Percentiles rank a stretch among this genome's conserved stretches.
These are phyloP conservation scores for Phlyctochytrium bullatum DNA, from an alignment of 192 early-diverging fungal genomes.

Conservation along the genomic window DNA sequence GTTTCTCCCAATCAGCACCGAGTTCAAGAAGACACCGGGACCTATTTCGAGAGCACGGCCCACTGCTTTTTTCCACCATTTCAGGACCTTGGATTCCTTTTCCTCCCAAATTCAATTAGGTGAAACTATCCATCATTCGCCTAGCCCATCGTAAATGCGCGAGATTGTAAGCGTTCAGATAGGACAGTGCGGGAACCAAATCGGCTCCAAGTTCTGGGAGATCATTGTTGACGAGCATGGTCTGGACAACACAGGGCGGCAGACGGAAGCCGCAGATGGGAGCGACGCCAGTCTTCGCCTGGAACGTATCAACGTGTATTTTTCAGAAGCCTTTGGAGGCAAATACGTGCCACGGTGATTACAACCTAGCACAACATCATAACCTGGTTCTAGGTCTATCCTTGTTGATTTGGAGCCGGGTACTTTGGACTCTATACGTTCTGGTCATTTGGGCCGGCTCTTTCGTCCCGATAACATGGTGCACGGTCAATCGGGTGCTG, in stretches of 20 bases:
- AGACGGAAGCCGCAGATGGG: constrained; percentile 80
- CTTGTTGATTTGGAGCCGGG: constrained; percentile 97
- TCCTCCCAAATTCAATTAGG: too few species aligned
- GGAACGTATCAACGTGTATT: constrained; percentile 98
- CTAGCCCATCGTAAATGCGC: too few species aligned
- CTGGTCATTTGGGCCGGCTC: constrained; percentile 76
- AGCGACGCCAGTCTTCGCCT: too few species aligned
- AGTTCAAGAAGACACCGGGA: too few species aligned
- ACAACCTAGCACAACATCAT: constrained; percentile 1
- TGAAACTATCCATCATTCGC: too few species aligned
- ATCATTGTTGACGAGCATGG: constrained; percentile 89
- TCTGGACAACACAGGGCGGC: constrained; percentile 78
- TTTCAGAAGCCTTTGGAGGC: constrained; percentile 78
- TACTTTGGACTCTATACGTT: constrained; percentile 87
- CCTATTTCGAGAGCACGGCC: too few species aligned
- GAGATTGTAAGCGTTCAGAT: constrained; percentile 96
- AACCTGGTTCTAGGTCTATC: constrained; percentile 47
- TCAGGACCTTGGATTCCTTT: too few species aligned
- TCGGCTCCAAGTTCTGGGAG: constrained; percentile 94
- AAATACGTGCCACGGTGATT: constrained; percentile 54
- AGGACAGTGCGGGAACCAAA: constrained; percentile 90
- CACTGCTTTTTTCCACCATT: too few species aligned
- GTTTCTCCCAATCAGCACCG: too few species aligned
- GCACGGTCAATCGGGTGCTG: constrained; percentile 92
- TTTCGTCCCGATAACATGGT: constrained; percentile 98